Conservation (phyloP, 345 rosid species). For the Camelina neglecta region DNA sequence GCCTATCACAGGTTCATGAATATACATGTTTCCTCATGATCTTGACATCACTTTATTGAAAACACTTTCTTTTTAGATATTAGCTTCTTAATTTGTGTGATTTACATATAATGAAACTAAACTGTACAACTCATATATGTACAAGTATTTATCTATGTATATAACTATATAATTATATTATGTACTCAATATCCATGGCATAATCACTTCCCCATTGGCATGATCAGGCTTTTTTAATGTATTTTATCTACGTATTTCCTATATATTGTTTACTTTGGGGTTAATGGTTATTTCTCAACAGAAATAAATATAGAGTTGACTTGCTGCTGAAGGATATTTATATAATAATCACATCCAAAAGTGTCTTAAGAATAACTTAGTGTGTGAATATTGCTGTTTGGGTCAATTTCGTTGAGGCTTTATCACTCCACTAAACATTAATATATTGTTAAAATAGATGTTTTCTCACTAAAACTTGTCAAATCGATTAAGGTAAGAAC, state of each 20-base stretch:
- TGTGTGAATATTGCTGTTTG: slow-evolving; percentile 29
- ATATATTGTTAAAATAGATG: slow-evolving; percentile 12
- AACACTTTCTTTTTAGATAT: neutral
- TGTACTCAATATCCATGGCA: slow-evolving; percentile 9
- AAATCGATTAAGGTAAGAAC: slow-evolving; percentile 44
- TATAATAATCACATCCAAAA: slow-evolving; percentile 21
- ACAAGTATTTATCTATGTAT: too few relatives aligned
- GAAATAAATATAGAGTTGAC: slow-evolving; percentile 42
- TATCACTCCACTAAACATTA: slow-evolving; percentile 41
- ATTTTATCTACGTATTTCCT: slow-evolving; percentile 4
- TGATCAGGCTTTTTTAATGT: neutral
- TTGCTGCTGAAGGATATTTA: slow-evolving; percentile 27
- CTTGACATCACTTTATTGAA: slow-evolving; percentile 41
- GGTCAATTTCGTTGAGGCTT: slow-evolving; percentile 34
- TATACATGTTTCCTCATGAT: slow-evolving; percentile 33
- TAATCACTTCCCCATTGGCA: slow-evolving; percentile 8
- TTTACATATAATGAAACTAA: neutral
- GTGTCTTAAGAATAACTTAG: slow-evolving; percentile 29
- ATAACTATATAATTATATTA: neutral
- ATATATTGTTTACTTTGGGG: slow-evolving; percentile 30
- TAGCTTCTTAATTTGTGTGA: slow-evolving; percentile 1
- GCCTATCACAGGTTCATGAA: slow-evolving; percentile 29
- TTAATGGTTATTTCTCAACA: slow-evolving; percentile 26
- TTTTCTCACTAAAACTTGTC: slow-evolving; percentile 37
- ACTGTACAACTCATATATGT: too few relatives aligned